phyloP scores from a whole-genome alignment of 164 flowering plant species.

The Vitis cinerea region DNA sequence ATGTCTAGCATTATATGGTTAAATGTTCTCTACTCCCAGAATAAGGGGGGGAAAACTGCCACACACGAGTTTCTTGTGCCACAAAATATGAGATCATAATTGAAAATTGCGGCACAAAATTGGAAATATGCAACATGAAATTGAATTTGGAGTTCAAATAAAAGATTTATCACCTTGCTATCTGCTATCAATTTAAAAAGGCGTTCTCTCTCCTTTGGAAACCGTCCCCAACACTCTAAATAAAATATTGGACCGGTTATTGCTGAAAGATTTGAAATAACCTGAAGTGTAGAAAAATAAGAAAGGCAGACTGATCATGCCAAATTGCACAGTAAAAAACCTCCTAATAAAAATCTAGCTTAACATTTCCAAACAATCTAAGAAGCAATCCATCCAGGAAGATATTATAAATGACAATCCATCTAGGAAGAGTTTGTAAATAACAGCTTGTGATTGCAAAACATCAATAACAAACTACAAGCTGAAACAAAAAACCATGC shows the following conservation, averaged over 20 bases:
- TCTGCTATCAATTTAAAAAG: constrained; percentile 51
- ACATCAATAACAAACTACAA: no score
- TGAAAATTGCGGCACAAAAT: background rate
- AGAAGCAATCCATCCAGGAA: no score
- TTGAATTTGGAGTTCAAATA: background rate
- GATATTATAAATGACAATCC: no score
- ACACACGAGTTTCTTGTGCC: no score
- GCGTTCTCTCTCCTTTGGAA: constrained; percentile 65
- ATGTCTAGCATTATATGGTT: no score
- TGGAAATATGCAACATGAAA: background rate
- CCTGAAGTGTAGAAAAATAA: constrained; percentile 31
- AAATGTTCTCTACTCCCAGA: no score
- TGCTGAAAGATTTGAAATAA: constrained; percentile 75
- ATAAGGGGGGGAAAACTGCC: no score
- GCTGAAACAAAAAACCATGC: no score
- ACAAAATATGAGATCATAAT: background rate
- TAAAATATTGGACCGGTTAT: constrained; percentile 53
- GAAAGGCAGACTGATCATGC: constrained; percentile 1
- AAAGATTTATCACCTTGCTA: constrained; percentile 45
- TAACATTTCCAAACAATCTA: background rate
- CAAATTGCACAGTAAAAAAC: background rate
- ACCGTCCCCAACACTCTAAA: constrained; percentile 76
- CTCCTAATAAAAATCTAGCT: background rate
- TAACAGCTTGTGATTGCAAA: no score
- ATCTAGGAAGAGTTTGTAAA: no score